A percentile compares a stretch with the other conserved stretches of the same genome.
Evolutionary conservation across 2,329 filamentous ascomycete genomes (phyloP).

Genomic region (Aspergillus fischeri): DNA sequence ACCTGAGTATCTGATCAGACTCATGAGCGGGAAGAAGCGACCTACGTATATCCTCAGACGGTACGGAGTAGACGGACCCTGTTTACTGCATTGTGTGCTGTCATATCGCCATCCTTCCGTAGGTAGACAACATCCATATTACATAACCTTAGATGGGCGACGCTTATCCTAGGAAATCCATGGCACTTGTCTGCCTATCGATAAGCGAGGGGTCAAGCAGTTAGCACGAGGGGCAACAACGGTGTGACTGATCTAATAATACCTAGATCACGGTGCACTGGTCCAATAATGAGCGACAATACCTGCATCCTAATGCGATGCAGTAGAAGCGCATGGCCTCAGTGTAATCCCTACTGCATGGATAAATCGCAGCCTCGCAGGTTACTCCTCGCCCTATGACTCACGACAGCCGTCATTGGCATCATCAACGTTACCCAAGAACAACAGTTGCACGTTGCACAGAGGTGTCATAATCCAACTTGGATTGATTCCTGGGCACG

Average conservation of each 20-base stretch:
- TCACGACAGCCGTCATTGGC: not conserved
- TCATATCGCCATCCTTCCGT: not conserved
- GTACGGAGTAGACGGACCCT: not conserved
- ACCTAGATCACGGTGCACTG: not conserved
- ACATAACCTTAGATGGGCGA: not conserved
- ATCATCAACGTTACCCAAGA: not conserved
- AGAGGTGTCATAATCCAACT: not conserved
- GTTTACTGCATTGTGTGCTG: not conserved
- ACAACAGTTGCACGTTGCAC: not conserved
- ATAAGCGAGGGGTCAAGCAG: constrained; percentile 7
- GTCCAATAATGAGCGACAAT: not conserved
- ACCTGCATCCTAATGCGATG: not conserved
- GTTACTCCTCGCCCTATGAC: not conserved
- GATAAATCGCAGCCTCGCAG: not conserved
- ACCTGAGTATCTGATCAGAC: not conserved
- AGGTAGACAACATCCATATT: not conserved
- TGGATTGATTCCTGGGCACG: not conserved
- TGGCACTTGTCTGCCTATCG: constrained; percentile 3
- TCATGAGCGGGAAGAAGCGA: not conserved
- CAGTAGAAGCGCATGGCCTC: not conserved
- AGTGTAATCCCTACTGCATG: not conserved
- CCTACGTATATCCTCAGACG: not conserved
- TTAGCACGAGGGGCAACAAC: constrained; percentile 9
- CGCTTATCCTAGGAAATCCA: constrained; percentile 1
- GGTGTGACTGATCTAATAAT: not conserved